Evolutionary conservation across 2,329 filamentous ascomycete genomes (phyloP).

Genomic region (Alternaria sp.): DNA sequence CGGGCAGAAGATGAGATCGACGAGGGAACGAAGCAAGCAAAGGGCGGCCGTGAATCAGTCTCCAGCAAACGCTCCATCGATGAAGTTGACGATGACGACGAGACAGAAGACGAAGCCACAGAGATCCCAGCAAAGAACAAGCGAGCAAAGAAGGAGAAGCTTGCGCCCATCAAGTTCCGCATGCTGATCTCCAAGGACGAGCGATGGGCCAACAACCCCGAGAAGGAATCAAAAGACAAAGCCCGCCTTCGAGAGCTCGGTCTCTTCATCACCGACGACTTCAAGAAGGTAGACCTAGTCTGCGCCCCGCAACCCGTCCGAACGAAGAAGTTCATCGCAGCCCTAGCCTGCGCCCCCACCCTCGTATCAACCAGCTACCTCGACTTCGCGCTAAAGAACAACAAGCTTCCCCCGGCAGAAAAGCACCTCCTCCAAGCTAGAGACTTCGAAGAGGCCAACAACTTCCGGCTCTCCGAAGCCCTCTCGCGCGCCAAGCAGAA

Average conservation of each 20-base stretch:
- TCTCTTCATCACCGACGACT: slow-evolving; percentile 79
- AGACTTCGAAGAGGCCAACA: slow-evolving; percentile 73
- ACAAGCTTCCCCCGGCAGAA: slow-evolving; percentile 67
- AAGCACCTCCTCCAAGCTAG: slow-evolving; percentile 74
- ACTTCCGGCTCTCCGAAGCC: slow-evolving; percentile 72
- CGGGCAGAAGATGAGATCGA: slow-evolving; percentile 47
- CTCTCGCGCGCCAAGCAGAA: slow-evolving; percentile 76
- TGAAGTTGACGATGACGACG: slow-evolving; percentile 51
- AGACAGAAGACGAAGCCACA: slow-evolving; percentile 53
- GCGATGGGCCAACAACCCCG: slow-evolving; percentile 76
- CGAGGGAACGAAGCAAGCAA: slow-evolving; percentile 39
- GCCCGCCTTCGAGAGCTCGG: slow-evolving; percentile 83
- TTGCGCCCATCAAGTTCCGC: slow-evolving; percentile 72
- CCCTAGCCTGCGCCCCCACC: slow-evolving; percentile 78
- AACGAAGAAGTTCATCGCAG: slow-evolving; percentile 91
- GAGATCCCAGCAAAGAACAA: slow-evolving; percentile 67
- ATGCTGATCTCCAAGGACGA: slow-evolving; percentile 85
- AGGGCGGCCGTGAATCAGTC: slow-evolving; percentile 45
- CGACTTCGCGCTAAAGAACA: slow-evolving; percentile 74
- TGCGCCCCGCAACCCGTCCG: slow-evolving; percentile 86
- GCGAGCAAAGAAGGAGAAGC: slow-evolving; percentile 55
- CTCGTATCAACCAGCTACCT: slow-evolving; percentile 82
- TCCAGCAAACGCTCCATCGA: slow-evolving; percentile 55
- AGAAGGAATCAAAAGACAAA: slow-evolving; percentile 80
- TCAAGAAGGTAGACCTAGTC: slow-evolving; percentile 79